These are phyloP conservation scores for Misopates orontium DNA, from an alignment of 257 asterid genomes.

Conservation along the genomic window DNA sequence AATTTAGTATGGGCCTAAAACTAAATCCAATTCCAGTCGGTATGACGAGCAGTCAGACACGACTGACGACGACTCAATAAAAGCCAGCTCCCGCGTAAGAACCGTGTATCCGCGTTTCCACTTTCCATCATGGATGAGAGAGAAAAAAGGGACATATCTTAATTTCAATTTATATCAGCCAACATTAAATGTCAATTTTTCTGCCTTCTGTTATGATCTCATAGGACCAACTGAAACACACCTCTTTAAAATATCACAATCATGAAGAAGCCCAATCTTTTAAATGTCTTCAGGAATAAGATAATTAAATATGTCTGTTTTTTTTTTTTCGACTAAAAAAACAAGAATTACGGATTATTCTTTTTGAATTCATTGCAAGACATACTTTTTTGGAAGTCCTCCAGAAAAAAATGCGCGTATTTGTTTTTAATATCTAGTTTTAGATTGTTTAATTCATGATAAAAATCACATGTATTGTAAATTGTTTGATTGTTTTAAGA, in stretches of 20 bases:
- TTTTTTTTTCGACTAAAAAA: too few relatives aligned
- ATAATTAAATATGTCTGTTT: too few relatives aligned
- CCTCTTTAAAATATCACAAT: too few relatives aligned
- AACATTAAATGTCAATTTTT: not conserved
- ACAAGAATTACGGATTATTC: too few relatives aligned
- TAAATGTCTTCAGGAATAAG: too few relatives aligned
- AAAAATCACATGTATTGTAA: too few relatives aligned
- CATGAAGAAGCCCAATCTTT: not conserved
- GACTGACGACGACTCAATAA: not conserved
- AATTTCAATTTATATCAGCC: not conserved
- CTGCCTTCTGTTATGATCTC: not conserved
- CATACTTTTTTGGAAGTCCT: too few relatives aligned
- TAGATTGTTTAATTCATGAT: too few relatives aligned
- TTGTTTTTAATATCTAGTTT: too few relatives aligned
- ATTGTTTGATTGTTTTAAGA: too few relatives aligned
- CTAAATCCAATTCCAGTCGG: not conserved
- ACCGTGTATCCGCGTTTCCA: constrained; percentile 18
- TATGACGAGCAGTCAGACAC: not conserved
- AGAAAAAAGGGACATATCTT: not conserved
- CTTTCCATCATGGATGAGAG: not conserved
- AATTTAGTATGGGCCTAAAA: not conserved
- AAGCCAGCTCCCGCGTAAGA: constrained; percentile 19
- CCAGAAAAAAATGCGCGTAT: too few relatives aligned
- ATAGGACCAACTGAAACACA: not conserved
- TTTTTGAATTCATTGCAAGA: too few relatives aligned